Conservation (phyloP, 768 basidiomycete species). For the Leccinum disarticulatum region DNA sequence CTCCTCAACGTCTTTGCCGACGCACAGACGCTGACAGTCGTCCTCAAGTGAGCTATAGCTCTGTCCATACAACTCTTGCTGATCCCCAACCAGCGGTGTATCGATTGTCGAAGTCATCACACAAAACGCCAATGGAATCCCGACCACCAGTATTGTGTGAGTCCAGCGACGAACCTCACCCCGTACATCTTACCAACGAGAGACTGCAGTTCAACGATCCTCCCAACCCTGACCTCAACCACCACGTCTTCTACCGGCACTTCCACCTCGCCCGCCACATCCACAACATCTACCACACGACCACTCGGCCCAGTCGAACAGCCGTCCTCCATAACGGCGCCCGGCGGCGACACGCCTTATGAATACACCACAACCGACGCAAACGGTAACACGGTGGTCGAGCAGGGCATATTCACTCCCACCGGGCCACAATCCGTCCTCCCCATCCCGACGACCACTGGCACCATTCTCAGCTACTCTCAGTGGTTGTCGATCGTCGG, state of each 20-base stretch:
- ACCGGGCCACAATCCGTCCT: slow-evolving; percentile 30
- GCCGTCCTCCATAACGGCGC: slow-evolving; percentile 38
- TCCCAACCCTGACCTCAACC: slow-evolving; percentile 4
- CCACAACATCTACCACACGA: slow-evolving; percentile 21
- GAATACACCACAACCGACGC: slow-evolving; percentile 48
- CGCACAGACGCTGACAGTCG: slow-evolving; percentile 50
- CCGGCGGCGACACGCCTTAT: slow-evolving; percentile 51
- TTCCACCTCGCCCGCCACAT: slow-evolving; percentile 13
- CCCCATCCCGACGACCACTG: slow-evolving; percentile 28
- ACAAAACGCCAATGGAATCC: slow-evolving; percentile 37
- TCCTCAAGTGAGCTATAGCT: slow-evolving; percentile 45
- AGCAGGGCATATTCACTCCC: slow-evolving; percentile 32
- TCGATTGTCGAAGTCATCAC: slow-evolving; percentile 53
- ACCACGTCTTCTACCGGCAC: slow-evolving; percentile 16
- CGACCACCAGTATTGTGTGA: slow-evolving; percentile 46
- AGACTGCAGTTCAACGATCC: slow-evolving; percentile 14
- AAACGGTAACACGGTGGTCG: slow-evolving; percentile 23
- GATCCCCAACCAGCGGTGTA: slow-evolving; percentile 41
- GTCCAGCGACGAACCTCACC: slow-evolving; percentile 10
- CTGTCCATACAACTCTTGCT: not conserved
- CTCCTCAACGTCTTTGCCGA: slow-evolving; percentile 20
- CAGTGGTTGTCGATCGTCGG: slow-evolving; percentile 33
- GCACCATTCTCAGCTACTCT: slow-evolving; percentile 29
- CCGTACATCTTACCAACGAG: slow-evolving; percentile 8
- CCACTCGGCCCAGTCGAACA: slow-evolving; percentile 48